These are phyloP conservation scores for Phoenix dactylifera DNA, from an alignment of 176 grass and related monocot species.

Conservation along the genomic window DNA sequence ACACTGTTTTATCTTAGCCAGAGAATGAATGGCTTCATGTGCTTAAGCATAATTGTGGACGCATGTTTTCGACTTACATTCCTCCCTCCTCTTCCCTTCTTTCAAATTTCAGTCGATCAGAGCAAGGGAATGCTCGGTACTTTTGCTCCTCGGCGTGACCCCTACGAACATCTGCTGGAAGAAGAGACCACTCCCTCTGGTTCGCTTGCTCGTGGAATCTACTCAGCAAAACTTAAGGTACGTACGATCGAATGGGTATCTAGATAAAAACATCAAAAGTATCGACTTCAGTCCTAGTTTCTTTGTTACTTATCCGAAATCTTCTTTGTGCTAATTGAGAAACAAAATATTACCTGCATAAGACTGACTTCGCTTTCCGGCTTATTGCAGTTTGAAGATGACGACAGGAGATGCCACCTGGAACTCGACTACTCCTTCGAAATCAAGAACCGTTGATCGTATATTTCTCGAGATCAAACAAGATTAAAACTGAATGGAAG, in stretches of 20 bases:
- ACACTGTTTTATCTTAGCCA: too few species aligned
- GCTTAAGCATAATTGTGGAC: too few species aligned
- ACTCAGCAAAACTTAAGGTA: constrained; percentile 40
- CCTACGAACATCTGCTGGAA: constrained; percentile 35
- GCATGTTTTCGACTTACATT: too few species aligned
- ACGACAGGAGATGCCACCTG: constrained; percentile 36
- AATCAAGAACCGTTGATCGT: constrained; percentile 29
- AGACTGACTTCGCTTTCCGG: background rate
- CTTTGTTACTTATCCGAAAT: background rate
- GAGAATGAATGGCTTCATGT: too few species aligned
- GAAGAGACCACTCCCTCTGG: constrained; percentile 46
- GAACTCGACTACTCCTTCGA: constrained; percentile 39
- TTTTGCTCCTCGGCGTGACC: constrained; percentile 29
- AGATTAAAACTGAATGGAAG: too few species aligned
- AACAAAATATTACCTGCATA: too few species aligned
- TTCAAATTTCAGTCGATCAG: constrained; percentile 30
- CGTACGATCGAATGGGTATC: too few species aligned
- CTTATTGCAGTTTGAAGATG: constrained; percentile 44
- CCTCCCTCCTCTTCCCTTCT: too few species aligned
- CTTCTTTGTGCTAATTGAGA: too few species aligned
- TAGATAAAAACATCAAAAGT: background rate
- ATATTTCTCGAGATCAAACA: background rate
- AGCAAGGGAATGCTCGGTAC: constrained; percentile 38
- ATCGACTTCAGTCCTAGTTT: background rate
- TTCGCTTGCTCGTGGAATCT: constrained; percentile 29